Percentiles rank a stretch among this genome's conserved stretches.
phyloP scores from a whole-genome alignment of 768 basidiomycete genomes.

The Rhodotorula paludigena region DNA sequence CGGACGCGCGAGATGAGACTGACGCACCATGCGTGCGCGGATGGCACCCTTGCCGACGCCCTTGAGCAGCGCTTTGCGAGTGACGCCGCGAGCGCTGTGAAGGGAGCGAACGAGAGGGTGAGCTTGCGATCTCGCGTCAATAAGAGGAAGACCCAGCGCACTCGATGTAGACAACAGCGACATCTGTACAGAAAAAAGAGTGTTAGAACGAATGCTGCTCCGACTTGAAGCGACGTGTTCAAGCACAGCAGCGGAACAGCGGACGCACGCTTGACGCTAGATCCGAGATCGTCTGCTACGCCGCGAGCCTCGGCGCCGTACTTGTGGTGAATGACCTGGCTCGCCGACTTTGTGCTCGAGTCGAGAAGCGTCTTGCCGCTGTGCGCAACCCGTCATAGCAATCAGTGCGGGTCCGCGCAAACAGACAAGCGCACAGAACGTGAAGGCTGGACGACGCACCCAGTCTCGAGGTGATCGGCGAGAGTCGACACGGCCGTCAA shows the following conservation, averaged over 20 bases:
- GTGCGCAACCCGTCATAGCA: neutral
- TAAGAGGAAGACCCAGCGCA: neutral
- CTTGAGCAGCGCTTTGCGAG: constrained; percentile 46
- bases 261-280: constrained; percentile 42
- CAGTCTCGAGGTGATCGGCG: constrained; percentile 39
- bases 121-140: neutral
- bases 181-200: constrained; percentile 36
- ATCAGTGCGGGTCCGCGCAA: too few relatives aligned
- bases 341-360: constrained; percentile 11
- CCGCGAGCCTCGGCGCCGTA: constrained; percentile 47
- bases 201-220: neutral
- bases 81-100: constrained; percentile 44
- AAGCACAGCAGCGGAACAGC: neutral
- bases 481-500: constrained; percentile 30
- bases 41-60: constrained; percentile 34
- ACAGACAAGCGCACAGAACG: too few relatives aligned
- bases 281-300: constrained; percentile 45
- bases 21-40: constrained; percentile 28
- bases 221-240: too few relatives aligned
- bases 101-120: neutral
- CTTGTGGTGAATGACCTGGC: constrained; percentile 44
- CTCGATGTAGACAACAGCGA: constrained; percentile 48
- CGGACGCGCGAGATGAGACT: neutral
- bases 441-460: constrained; percentile 27
- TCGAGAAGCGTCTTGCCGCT: constrained; percentile 25